These are phyloP conservation scores for Vitis vinifera DNA, from an alignment of 164 flowering plant genomes.

Conservation along the genomic window ASM3070453v1 NC_081822.1:31705501-31706000, in stretches of 20 bases:
- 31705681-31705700: too few relatives aligned
- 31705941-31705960: slow-evolving; percentile 12
- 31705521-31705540: slow-evolving; percentile 6
- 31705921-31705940: slow-evolving; percentile 1
- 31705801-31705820: too few relatives aligned
- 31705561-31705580: slow-evolving; percentile 7
- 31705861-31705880: too few relatives aligned
- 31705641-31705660: too few relatives aligned
- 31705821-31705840: too few relatives aligned
- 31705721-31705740: too few relatives aligned
- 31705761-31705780: too few relatives aligned
- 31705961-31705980: slow-evolving; percentile 13
- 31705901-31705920: slow-evolving; percentile 15
- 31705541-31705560: slow-evolving; percentile 1
- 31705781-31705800: too few relatives aligned
- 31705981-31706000: slow-evolving; percentile 7
- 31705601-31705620: background rate
- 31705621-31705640: background rate
- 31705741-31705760: too few relatives aligned
- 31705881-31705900: background rate
- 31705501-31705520: background rate
- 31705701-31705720: too few relatives aligned
- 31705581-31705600: slow-evolving; percentile 10
- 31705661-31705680: too few relatives aligned
- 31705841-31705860: too few relatives aligned